Conservation (phyloP, 306 rosid species). For the Dryas octopetala region DNA sequence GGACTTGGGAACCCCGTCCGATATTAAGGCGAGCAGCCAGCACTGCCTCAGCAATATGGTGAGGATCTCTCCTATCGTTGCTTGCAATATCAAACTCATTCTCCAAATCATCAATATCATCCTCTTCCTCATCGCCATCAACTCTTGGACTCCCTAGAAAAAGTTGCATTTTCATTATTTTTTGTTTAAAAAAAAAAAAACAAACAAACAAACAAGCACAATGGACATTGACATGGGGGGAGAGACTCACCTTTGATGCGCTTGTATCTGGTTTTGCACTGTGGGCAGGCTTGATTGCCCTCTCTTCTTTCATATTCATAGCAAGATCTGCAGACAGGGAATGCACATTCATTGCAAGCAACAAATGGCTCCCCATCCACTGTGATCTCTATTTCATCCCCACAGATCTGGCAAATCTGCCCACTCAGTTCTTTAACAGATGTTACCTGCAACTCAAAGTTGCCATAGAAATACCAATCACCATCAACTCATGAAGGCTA, state of each 20-base stretch:
- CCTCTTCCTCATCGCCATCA: constrained; percentile 92
- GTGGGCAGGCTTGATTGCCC: constrained; percentile 92
- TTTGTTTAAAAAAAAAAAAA: neutral
- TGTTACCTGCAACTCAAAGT: constrained; percentile 55
- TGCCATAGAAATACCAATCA: constrained; percentile 12
- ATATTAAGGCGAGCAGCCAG: constrained; percentile 57
- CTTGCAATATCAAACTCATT: constrained; percentile 71
- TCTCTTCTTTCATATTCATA: constrained; percentile 93
- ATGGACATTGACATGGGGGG: neutral
- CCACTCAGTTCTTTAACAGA: constrained; percentile 71
- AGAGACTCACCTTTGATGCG: constrained; percentile 61
- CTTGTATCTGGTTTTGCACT: constrained; percentile 88
- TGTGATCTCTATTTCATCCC: constrained; percentile 78
- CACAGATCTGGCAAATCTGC: constrained; percentile 94
- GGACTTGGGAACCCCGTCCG: constrained; percentile 50
- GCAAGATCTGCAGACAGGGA: constrained; percentile 87
- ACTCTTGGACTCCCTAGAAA: constrained; percentile 77
- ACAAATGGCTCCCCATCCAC: constrained; percentile 82
- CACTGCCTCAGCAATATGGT: constrained; percentile 54
- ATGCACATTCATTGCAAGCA: constrained; percentile 97
- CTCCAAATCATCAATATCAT: constrained; percentile 79
- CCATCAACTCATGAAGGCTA: constrained; percentile 21
- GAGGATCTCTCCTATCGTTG: constrained; percentile 49
- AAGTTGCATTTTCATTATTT: constrained; percentile 11
- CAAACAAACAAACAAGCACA: neutral